Base-by-base conservation (phyloP, 192 early-diverging fungal species). In the Phlyctochytrium arcticum region DNA sequence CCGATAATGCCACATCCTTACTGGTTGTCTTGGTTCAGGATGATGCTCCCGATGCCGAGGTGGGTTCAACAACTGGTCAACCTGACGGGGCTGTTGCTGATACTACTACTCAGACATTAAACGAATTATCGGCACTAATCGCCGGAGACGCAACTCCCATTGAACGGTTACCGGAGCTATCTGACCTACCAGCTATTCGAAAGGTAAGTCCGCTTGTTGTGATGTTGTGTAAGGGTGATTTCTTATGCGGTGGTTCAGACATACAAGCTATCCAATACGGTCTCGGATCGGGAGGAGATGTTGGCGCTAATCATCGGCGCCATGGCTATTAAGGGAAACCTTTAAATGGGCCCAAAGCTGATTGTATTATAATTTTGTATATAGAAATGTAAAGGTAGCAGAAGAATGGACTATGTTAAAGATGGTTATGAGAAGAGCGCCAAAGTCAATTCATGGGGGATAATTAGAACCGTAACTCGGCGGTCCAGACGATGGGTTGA, bases 401-500 rank as follows among this genome's bases (percentile, higher is more conserved):
- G n/a, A n/a, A n/a, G n/a, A n/a, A n/a, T n/a, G n/a, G n/a, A n/a
- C n/a, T n/a, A n/a, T n/a, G n/a, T n/a, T n/a, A n/a, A n/a, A n/a
- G n/a, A n/a, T n/a, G n/a, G n/a, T n/a, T n/a, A n/a, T n/a, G n/a
- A n/a, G n/a, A n/a, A n/a, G n/a, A n/a, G n/a, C n/a, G n/a, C n/a
- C n/a, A n/a, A n/a, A n/a, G n/a, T n/a, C n/a, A n/a, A n/a, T n/a
- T n/a, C n/a, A n/a, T n/a, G n/a, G n/a, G n/a, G n/a, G n/a, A n/a
- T n/a, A n/a, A n/a, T n/a, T n/a, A n/a, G n/a, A n/a, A n/a, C n/a
- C n/a, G n/a, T n/a, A n/a, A n/a, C 65, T 92, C 89, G 17, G 84
- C 80, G 0, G 91, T 94, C 92, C 91, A 96, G 3, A 91, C 80
- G 5, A 96, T 76, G 3, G 89, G 85, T 2, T 70, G 54, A 35